These are phyloP conservation scores for Penicillium vulpinum DNA, from an alignment of 2,329 filamentous ascomycete species.

Conservation along the genomic window DNA sequence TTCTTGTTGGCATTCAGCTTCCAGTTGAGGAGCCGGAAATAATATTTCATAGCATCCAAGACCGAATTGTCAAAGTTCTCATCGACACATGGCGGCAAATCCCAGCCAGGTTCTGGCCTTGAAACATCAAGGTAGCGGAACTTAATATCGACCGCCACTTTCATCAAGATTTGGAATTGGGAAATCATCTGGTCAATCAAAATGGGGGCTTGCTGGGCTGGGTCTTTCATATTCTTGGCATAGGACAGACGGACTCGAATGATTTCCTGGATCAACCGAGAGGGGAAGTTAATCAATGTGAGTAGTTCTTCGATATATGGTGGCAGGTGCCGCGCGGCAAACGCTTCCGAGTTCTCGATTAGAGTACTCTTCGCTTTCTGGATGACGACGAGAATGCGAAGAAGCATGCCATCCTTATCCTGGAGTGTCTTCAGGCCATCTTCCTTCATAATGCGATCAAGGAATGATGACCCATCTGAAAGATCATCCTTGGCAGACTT, in stretches of 20 bases:
- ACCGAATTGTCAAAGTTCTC: conserved; percentile 93
- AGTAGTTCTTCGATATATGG: conserved; percentile 96
- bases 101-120: conserved; percentile 87
- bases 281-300: conserved; percentile 95
- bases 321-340: conserved; percentile 84
- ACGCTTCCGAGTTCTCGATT: conserved; percentile 80
- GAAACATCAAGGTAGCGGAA: conserved; percentile 81
- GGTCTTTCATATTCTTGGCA: conserved; percentile 92
- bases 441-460: conserved; percentile 92
- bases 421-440: conserved; percentile 91
- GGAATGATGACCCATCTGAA: conserved; percentile 86
- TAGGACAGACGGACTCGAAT: conserved; percentile 89
- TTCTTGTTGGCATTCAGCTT: conserved; percentile 97
- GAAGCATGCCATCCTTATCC: conserved; percentile 77
- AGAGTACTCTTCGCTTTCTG: conserved; percentile 90
- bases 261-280: conserved; percentile 92
- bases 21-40: conserved; percentile 98
- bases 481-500: conserved; percentile 70
- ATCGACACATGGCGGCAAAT: conserved; percentile 91
- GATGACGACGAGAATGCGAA: conserved; percentile 80
- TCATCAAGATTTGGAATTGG: conserved; percentile 91
- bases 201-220: conserved; percentile 84
- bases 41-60: conserved; percentile 90
- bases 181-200: conserved; percentile 98
- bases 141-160: conserved; percentile 90